Evolutionary conservation across 2,329 filamentous ascomycete genomes (phyloP).

Genomic region (Ascochyta pisi): DNA sequence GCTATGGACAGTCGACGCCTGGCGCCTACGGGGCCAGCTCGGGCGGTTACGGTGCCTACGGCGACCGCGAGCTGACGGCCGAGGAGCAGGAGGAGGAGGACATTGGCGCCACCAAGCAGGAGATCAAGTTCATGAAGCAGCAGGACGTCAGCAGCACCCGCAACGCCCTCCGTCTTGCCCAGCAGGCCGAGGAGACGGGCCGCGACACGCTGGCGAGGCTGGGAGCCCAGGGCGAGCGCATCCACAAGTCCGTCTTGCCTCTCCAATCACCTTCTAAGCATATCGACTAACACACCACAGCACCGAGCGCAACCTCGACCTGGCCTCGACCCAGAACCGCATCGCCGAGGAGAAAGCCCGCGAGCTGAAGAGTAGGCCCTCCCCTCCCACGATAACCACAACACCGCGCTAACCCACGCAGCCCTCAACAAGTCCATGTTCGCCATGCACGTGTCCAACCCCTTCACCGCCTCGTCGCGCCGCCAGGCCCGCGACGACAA

Average conservation of each 20-base stretch:
- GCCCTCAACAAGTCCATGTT: slow-evolving; percentile 89
- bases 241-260: slow-evolving; percentile 34
- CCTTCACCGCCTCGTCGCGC: slow-evolving; percentile 67
- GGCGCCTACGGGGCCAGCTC: slow-evolving; percentile 31
- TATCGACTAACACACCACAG: slow-evolving; percentile 43
- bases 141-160: slow-evolving; percentile 72
- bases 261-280: not conserved
- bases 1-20: slow-evolving; percentile 27
- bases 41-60: slow-evolving; percentile 60
- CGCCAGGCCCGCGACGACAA: slow-evolving; percentile 64
- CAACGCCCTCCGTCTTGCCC: slow-evolving; percentile 67
- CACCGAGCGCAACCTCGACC: slow-evolving; percentile 77
- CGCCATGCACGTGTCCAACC: slow-evolving; percentile 70
- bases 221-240: slow-evolving; percentile 46
- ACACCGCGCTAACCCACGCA: slow-evolving; percentile 3
- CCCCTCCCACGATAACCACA: not conserved
- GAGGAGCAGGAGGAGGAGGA: slow-evolving; percentile 78
- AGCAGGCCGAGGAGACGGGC: slow-evolving; percentile 74
- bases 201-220: slow-evolving; percentile 51
- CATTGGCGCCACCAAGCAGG: slow-evolving; percentile 73
- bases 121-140: slow-evolving; percentile 78
- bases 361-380: slow-evolving; percentile 70
- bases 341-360: slow-evolving; percentile 80
- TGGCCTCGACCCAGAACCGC: slow-evolving; percentile 77
- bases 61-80: slow-evolving; percentile 78